Percentiles rank a stretch among this genome's conserved stretches.
Evolutionary conservation across 2,329 filamentous ascomycete genomes (phyloP).

Genomic region (Nemania sp.): DNA sequence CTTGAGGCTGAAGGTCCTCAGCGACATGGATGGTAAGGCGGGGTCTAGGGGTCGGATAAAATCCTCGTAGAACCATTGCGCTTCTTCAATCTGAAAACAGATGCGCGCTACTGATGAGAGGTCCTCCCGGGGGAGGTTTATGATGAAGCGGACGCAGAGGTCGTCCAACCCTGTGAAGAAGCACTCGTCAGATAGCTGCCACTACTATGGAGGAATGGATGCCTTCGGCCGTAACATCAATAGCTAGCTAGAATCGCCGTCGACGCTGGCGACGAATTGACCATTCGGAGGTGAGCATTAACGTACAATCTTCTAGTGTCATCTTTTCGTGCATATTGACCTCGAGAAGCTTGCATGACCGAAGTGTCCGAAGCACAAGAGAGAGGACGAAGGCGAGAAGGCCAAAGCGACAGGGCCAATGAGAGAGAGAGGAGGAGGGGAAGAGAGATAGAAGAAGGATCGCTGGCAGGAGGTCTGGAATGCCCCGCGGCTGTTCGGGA

Average conservation of each 20-base stretch:
- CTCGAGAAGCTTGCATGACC: conserved; percentile 40
- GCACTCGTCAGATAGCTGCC: conserved; percentile 26
- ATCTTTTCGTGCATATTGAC: conserved; percentile 77
- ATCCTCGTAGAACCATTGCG: conserved; percentile 99
- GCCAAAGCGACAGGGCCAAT: too few relatives aligned
- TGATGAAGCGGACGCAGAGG: conserved; percentile 95
- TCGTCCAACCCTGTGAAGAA: conserved; percentile 81
- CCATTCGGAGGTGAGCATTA: neutral
- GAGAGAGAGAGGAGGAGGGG: neutral
- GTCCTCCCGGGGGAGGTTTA: conserved; percentile 93
- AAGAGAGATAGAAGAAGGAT: too few relatives aligned
- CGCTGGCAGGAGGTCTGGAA: neutral
- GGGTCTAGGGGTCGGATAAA: conserved; percentile 93
- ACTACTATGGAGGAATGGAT: neutral
- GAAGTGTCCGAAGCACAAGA: conserved; percentile 15
- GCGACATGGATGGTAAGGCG: conserved; percentile 78
- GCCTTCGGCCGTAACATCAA: neutral
- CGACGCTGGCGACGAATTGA: neutral
- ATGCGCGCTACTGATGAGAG: conserved; percentile 88
- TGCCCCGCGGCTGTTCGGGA: conserved; percentile 4
- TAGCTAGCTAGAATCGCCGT: neutral
- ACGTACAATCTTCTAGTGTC: conserved; percentile 85
- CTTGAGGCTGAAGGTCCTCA: conserved; percentile 83
- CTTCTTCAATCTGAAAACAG: conserved; percentile 98
- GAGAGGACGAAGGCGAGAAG: conserved; percentile 6